phyloP scores from a whole-genome alignment of 2,329 filamentous ascomycete genomes.

The Epichloe festucae region DNA sequence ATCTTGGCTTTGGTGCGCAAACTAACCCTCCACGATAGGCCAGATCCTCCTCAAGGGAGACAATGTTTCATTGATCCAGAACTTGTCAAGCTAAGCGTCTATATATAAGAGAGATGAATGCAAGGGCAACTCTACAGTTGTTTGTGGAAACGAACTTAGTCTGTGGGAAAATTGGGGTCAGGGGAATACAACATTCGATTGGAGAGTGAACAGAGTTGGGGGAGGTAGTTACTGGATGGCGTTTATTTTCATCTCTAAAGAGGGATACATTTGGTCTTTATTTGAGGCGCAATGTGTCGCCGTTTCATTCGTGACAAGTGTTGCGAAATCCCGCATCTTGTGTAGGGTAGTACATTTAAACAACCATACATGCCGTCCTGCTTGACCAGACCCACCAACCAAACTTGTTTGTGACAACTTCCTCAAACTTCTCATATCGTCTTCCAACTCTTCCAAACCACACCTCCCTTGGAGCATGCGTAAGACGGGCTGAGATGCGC shows the following conservation, averaged over 20 bases:
- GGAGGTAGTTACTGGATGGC: neutral
- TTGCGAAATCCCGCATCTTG: too few relatives aligned
- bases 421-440: too few relatives aligned
- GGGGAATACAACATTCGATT: neutral
- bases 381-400: neutral
- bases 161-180: neutral
- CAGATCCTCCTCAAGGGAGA: constrained; percentile 82
- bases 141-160: neutral
- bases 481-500: constrained; percentile 49
- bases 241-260: neutral
- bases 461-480: constrained; percentile 14
- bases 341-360: too few relatives aligned
- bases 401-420: neutral
- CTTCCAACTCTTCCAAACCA: neutral
- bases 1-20: neutral
- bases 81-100: constrained; percentile 9
- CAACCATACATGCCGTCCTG: too few relatives aligned
- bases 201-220: neutral
- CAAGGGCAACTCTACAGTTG: too few relatives aligned
- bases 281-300: neutral
- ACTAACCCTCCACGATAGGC: constrained; percentile 36
- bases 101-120: too few relatives aligned
- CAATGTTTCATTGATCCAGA: constrained; percentile 73
- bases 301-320: neutral
- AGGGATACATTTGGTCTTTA: neutral